These are phyloP conservation scores for Mycosarcoma mackinlayi DNA, from an alignment of 1,284 basidiomycete genomes.

Conservation along the genomic window DNA sequence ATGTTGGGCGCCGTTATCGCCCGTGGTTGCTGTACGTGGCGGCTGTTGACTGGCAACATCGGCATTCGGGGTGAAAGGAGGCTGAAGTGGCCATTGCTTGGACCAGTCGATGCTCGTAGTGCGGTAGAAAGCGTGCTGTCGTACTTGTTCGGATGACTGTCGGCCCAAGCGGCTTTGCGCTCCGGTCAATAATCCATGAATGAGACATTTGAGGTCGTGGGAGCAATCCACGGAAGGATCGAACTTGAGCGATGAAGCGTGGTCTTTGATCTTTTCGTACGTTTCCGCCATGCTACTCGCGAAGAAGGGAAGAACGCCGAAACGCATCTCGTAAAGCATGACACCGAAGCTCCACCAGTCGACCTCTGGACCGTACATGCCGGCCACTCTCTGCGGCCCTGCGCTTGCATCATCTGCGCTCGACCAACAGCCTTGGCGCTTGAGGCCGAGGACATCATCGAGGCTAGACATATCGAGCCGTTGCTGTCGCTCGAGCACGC, in stretches of 20 bases:
- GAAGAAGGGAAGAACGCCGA: slow-evolving; percentile 63
- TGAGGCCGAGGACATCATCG: slow-evolving; percentile 30
- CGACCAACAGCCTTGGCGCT: slow-evolving; percentile 1
- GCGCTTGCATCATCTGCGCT: not conserved
- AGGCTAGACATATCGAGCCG: slow-evolving; percentile 25
- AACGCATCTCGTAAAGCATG: slow-evolving; percentile 66
- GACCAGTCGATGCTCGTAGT: slow-evolving; percentile 54
- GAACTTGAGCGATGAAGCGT: slow-evolving; percentile 45
- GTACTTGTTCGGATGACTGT: slow-evolving; percentile 45
- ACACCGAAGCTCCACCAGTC: slow-evolving; percentile 68
- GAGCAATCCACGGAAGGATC: slow-evolving; percentile 40
- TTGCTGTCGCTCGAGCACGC: slow-evolving; percentile 46
- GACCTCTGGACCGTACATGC: slow-evolving; percentile 64
- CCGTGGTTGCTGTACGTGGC: slow-evolving; percentile 1
- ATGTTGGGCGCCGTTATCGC: not conserved
- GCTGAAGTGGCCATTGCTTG: slow-evolving; percentile 37
- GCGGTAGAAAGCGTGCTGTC: slow-evolving; percentile 50
- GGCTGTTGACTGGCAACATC: slow-evolving; percentile 30
- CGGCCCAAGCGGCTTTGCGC: slow-evolving; percentile 51
- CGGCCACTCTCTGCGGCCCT: slow-evolving; percentile 30
- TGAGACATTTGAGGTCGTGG: slow-evolving; percentile 30
- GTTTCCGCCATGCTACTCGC: slow-evolving; percentile 60
- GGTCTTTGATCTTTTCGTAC: slow-evolving; percentile 62
- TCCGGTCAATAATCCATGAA: slow-evolving; percentile 43
- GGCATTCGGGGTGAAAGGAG: slow-evolving; percentile 60